Conservation (phyloP, 2,329 filamentous ascomycete genomes). For the Meredithiella fracta region DNA sequence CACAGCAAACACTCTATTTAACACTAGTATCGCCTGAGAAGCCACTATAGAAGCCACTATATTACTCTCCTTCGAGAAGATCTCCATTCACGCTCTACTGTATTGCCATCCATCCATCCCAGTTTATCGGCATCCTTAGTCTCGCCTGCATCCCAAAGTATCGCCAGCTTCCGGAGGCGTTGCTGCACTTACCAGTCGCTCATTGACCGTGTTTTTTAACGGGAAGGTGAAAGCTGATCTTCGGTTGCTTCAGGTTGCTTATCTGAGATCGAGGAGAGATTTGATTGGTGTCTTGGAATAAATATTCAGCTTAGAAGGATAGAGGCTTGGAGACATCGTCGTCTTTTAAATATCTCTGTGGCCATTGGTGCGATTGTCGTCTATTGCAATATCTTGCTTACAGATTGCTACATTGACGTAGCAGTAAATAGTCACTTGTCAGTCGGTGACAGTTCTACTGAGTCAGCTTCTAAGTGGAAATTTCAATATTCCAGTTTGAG, state of each 20-base stretch:
- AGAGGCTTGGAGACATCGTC: too few species aligned
- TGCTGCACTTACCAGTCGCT: background rate
- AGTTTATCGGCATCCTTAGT: background rate
- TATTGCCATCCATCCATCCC: background rate
- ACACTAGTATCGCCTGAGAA: background rate
- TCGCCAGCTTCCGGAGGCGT: background rate
- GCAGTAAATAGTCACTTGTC: background rate
- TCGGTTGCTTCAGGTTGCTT: too few species aligned
- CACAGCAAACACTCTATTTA: background rate
- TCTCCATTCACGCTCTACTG: background rate
- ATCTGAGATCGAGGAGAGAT: too few species aligned
- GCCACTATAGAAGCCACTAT: background rate
- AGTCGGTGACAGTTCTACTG: too few species aligned
- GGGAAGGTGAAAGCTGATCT: too few species aligned
- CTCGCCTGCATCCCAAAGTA: background rate
- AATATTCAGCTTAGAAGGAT: too few species aligned
- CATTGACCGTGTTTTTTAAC: background rate
- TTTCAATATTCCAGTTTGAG: background rate
- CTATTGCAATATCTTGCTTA: background rate
- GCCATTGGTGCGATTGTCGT: too few species aligned
- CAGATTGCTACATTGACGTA: background rate
- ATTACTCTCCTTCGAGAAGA: background rate
- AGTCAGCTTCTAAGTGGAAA: background rate
- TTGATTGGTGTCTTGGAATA: too few species aligned
- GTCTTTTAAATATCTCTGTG: too few species aligned